Base-by-base conservation (phyloP, 192 early-diverging fungal species). In the Lobulomyces angularis region DNA sequence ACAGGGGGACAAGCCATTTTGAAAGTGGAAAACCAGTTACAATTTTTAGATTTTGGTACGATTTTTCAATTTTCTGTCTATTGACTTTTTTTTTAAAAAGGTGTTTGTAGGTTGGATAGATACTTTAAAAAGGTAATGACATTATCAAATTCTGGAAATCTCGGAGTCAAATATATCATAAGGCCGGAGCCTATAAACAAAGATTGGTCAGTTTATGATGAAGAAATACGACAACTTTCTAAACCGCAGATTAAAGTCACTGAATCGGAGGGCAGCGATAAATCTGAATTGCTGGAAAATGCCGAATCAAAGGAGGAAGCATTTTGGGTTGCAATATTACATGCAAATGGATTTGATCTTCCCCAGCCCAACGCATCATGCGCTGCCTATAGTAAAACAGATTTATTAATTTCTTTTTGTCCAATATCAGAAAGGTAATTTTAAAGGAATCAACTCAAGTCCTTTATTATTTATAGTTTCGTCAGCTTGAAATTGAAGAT, bases 1-100 rank as follows among this genome's bases (percentile, higher is more conserved):
- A 32, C 56, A 16, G 74, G 74, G 8, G 74, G 74, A 7, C 42
- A 58, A 11, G 61, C 63, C 3, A 25, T 65, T 5, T 46, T 72
- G 8, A 55, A 43, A 25, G 50, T 74, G 35, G 50, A 62, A 22
- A 55, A 52, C 0, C 74, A 70, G 8, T 48, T 69, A 1, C 41
- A 43, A n/a, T 14, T 47, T 1, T 33, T 78, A 8, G 75, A 78
- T 41, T 77, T 78, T 33, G 75, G 69, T n/a, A n/a, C n/a, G n/a
- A n/a, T n/a, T n/a, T n/a, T n/a, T n/a, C n/a, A n/a, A n/a, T n/a
- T n/a, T n/a, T n/a, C n/a, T n/a, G n/a, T n/a, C n/a, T n/a, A n/a
- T n/a, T n/a, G n/a, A n/a, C n/a, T n/a, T n/a, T n/a, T n/a, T n/a
- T n/a, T n/a, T n/a, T n/a, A n/a, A n/a, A n/a, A n/a, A n/a, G n/a